These are phyloP conservation scores for Solanum ossicruentum DNA, from an alignment of 257 asterid species.

Conservation along the genomic window DNA sequence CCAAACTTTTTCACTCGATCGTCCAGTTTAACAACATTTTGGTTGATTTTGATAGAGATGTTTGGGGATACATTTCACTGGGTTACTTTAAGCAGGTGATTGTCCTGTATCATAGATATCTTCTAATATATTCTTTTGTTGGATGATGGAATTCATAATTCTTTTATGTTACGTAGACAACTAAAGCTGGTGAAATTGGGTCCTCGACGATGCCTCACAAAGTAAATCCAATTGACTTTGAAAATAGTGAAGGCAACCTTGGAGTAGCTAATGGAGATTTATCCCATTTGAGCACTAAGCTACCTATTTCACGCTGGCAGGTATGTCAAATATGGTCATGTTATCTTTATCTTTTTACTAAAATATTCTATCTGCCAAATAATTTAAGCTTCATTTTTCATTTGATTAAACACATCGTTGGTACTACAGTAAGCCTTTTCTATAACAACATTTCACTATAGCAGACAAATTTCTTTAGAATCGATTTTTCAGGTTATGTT, in stretches of 20 bases:
- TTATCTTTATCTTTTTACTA: neutral
- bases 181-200: constrained; percentile 86
- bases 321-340: constrained; percentile 12
- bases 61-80: constrained; percentile 82
- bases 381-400: neutral
- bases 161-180: constrained; percentile 35
- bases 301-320: constrained; percentile 92
- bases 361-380: neutral
- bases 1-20: constrained; percentile 55
- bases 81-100: constrained; percentile 79
- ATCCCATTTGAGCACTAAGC: constrained; percentile 57
- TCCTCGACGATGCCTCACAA: constrained; percentile 96
- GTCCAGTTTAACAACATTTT: constrained; percentile 68
- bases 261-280: constrained; percentile 64
- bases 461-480: neutral
- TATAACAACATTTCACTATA: neutral
- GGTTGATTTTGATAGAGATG: constrained; percentile 61
- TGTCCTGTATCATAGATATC: neutral
- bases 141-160: neutral
- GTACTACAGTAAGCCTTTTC: neutral
- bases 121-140: neutral
- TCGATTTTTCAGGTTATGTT: neutral
- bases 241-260: constrained; percentile 81
- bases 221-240: constrained; percentile 89
- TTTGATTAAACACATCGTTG: neutral